Base-by-base conservation (phyloP, 2,329 filamentous ascomycete genomes). In the Paecilomyces sp. region DNA sequence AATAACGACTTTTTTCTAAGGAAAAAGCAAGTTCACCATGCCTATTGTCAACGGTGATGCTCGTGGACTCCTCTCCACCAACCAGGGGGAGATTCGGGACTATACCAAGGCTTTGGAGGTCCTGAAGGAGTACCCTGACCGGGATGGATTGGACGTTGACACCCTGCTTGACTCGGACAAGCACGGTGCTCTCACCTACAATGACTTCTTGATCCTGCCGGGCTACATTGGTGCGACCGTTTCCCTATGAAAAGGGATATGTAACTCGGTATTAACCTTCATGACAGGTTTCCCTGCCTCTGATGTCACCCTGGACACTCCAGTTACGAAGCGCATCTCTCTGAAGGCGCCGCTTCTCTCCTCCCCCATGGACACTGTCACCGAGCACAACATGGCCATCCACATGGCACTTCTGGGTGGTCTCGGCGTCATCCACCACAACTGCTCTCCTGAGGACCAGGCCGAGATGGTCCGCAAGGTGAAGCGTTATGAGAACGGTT, bases 401-500 rank as follows among this genome's bases (percentile, higher is more conserved):
- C 91, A 97, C 80, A 96, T 83, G 75, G 80, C 80, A 47, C 75
- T 83, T 55, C 76, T 82, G 53, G 80, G 81, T 68, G 81, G 81
- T 58, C 72, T 83, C 3, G 81, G 94, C 80, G 92, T 99, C 68
- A 96, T 99, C 68, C 94, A 99, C 83, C 94, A 99, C 85, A 99
- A 99, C 83, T 99, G 94, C 85, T 94, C 92, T n/a, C 85, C 92
- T 31, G 91, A 97, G 30, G 90, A 91, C 59, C 94, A 99, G 82
- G 94, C 94, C 66, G 92, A 96, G 81, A 99, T 99, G 94, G 91
- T 99, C 67, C 87, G 91, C 77, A 97, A 97, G 83, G 94, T 99
- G 70, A 99, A 99, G 88, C 86, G 94, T 72, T 99, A 92, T 78
- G 94, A 99, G 82, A 99, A 99, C 81, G 94, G 94, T 68, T 99